phyloP scores from a whole-genome alignment of 768 basidiomycete species.

The Xerocomellus intermedius region DNA sequence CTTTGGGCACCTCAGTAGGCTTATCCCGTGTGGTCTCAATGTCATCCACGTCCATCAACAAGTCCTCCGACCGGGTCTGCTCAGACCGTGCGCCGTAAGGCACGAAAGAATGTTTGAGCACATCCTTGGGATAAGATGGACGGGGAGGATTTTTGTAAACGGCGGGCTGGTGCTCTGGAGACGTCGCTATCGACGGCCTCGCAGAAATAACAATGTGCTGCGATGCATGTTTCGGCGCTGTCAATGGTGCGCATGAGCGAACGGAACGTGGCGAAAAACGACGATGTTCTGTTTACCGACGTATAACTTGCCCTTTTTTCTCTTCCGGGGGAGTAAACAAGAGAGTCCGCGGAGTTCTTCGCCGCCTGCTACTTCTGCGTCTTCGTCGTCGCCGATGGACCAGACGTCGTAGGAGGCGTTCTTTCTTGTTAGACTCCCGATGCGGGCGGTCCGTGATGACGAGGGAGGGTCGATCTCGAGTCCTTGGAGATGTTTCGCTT shows the following conservation, averaged over 20 bases:
- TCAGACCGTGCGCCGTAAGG: slow-evolving; percentile 53
- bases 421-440: slow-evolving; percentile 56
- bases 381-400: slow-evolving; percentile 48
- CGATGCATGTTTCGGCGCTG: slow-evolving; percentile 60
- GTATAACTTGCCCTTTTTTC: slow-evolving; percentile 58
- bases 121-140: slow-evolving; percentile 54
- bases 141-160: slow-evolving; percentile 53
- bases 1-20: slow-evolving; percentile 6
- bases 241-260: slow-evolving; percentile 32
- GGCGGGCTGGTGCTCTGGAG: slow-evolving; percentile 12
- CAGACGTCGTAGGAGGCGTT: slow-evolving; percentile 61
- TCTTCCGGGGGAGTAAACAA: slow-evolving; percentile 63
- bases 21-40: slow-evolving; percentile 25
- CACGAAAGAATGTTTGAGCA: slow-evolving; percentile 61
- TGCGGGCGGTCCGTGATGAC: slow-evolving; percentile 37
- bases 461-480: slow-evolving; percentile 47
- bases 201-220: slow-evolving; percentile 59
- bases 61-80: neutral
- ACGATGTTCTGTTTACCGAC: slow-evolving; percentile 39
- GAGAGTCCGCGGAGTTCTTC: slow-evolving; percentile 63
- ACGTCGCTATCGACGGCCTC: slow-evolving; percentile 36
- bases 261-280: neutral
- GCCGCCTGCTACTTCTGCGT: slow-evolving; percentile 41
- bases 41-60: slow-evolving; percentile 26
- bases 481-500: slow-evolving; percentile 59